Percentiles rank a stretch among this genome's conserved stretches.
Evolutionary conservation across 306 rosid genomes (phyloP).

Genomic region (Fagus crenata): DNA sequence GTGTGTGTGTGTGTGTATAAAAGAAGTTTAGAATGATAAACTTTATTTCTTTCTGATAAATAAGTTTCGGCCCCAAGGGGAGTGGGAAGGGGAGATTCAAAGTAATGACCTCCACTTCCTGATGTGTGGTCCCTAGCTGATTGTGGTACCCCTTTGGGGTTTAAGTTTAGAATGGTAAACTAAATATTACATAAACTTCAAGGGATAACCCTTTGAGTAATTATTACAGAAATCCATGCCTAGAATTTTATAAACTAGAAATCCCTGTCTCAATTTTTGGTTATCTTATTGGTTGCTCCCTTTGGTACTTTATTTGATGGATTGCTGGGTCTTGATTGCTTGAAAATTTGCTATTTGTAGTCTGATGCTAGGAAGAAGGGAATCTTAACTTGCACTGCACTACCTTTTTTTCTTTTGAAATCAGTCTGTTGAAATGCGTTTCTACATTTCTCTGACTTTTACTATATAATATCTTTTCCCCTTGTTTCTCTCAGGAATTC

Average conservation of each 20-base stretch:
- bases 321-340: background rate
- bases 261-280: background rate
- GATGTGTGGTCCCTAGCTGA: too few species aligned
- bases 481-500: background rate
- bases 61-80: too few species aligned
- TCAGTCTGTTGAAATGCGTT: constrained; percentile 5
- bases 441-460: constrained; percentile 4
- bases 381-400: background rate
- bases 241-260: background rate
- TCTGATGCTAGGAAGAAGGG: too few species aligned
- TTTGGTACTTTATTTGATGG: background rate
- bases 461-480: background rate
- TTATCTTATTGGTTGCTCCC: background rate
- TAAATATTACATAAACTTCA: background rate
- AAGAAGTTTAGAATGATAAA: background rate
- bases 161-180: background rate
- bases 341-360: background rate
- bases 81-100: too few species aligned
- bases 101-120: too few species aligned
- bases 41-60: too few species aligned
- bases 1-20: too few species aligned
- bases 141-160: too few species aligned
- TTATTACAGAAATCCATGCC: background rate
- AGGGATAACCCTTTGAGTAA: background rate
- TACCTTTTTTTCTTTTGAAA: background rate